Conservation (phyloP, 306 rosid genomes). For the Senna siamea region DNA sequence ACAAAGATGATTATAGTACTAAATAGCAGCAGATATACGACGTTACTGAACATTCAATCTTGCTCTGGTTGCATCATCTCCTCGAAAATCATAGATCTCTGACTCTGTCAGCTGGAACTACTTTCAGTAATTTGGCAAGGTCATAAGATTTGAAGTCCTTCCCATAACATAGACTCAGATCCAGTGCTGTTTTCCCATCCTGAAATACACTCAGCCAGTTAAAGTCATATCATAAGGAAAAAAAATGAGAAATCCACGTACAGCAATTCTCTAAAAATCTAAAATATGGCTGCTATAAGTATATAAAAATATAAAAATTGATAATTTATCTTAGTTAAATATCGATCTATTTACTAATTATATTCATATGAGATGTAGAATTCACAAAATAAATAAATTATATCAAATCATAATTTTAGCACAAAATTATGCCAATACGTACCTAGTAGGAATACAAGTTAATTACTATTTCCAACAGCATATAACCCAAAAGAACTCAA, state of each 20-base stretch:
- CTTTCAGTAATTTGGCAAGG: slow-evolving; percentile 77
- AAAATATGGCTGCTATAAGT: no score
- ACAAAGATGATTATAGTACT: slow-evolving; percentile 20
- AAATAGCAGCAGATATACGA: no score
- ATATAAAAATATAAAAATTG: background rate
- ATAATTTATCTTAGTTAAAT: background rate
- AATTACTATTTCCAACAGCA: slow-evolving; percentile 17
- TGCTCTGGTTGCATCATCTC: background rate
- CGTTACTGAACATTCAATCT: slow-evolving; percentile 27
- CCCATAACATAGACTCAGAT: slow-evolving; percentile 83
- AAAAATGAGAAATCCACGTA: background rate
- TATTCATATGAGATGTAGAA: background rate
- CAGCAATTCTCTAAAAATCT: no score
- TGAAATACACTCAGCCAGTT: slow-evolving; percentile 46
- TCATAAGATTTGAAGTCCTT: slow-evolving; percentile 86
- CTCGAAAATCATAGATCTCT: slow-evolving; percentile 45
- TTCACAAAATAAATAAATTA: background rate
- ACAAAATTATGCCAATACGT: background rate
- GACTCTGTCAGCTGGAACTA: slow-evolving; percentile 49
- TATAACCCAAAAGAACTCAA: slow-evolving; percentile 25
- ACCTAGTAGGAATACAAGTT: background rate
- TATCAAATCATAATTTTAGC: background rate
- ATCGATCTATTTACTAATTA: background rate
- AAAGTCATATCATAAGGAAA: slow-evolving; percentile 19
- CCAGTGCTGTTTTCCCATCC: slow-evolving; percentile 88